Conservation (phyloP, 176 grass and related monocot genomes). For the Oryza coarctata region DNA sequence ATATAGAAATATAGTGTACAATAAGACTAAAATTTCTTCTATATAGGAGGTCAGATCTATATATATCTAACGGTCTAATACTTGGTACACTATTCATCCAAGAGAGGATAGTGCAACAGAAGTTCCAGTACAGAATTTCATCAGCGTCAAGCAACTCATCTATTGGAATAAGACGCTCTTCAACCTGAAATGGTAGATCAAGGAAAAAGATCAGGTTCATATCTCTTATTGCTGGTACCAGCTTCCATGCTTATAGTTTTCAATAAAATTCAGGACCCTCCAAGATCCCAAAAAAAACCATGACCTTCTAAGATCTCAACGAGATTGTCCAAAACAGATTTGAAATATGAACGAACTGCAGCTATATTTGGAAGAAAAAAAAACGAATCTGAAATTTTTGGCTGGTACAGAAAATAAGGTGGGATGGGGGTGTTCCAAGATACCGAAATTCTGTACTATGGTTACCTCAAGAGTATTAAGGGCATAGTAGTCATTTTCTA, state of each 20-base stretch:
- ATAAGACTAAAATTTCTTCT: too few species aligned
- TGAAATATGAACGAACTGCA: not conserved
- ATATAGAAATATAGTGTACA: too few species aligned
- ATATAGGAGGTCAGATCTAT: too few species aligned
- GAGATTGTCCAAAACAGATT: not conserved
- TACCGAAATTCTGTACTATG: not conserved
- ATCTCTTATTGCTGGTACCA: not conserved
- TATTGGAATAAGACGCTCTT: conserved; percentile 58
- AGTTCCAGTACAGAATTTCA: conserved; percentile 94
- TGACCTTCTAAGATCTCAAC: not conserved
- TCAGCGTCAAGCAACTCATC: conserved; percentile 77
- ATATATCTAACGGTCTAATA: too few species aligned
- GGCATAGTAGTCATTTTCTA: too few species aligned
- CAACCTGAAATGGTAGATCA: conserved; percentile 46
- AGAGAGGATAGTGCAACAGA: conserved; percentile 81
- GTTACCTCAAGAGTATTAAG: too few species aligned
- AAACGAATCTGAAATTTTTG: not conserved
- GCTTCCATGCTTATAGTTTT: not conserved
- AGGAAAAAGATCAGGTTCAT: not conserved
- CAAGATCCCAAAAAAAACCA: not conserved
- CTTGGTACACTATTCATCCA: conserved; percentile 69
- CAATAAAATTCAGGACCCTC: not conserved
- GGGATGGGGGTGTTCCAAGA: not conserved
- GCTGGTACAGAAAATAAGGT: not conserved
- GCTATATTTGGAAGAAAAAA: not conserved